Evolutionary conservation across 192 early-diverging fungal genomes (phyloP).

Genomic region (Linderina pennispora): DNA sequence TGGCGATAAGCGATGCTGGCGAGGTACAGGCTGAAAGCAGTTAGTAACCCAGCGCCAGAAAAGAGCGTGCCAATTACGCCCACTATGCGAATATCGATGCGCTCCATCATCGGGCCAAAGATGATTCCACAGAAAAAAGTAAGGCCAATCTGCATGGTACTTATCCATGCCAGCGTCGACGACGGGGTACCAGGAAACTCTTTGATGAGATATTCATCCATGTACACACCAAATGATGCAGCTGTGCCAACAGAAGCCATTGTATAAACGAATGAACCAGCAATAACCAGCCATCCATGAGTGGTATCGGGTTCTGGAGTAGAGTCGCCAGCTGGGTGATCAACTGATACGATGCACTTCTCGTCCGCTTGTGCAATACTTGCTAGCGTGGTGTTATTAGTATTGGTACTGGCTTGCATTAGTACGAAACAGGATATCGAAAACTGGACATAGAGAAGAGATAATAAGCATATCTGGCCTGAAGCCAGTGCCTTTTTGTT

Average conservation of each 20-base stretch:
- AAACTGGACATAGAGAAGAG: too few species aligned
- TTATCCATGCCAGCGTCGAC: conserved; percentile 36
- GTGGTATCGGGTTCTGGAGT: background rate
- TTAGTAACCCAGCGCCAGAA: conserved; percentile 8
- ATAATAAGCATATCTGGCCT: too few species aligned
- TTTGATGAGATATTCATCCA: conserved; percentile 13
- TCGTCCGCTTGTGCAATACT: too few species aligned
- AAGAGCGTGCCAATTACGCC: conserved; percentile 6
- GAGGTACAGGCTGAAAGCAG: conserved; percentile 19
- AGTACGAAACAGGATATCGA: too few species aligned
- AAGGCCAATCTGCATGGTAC: conserved; percentile 20
- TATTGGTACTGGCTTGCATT: too few species aligned
- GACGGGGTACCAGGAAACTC: conserved; percentile 17
- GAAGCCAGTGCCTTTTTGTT: too few species aligned
- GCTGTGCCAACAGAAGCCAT: conserved; percentile 22
- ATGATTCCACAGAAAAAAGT: conserved; percentile 27
- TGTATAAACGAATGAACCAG: conserved; percentile 19
- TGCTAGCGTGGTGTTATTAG: too few species aligned
- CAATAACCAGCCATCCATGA: conserved; percentile 26
- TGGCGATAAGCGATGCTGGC: conserved; percentile 56
- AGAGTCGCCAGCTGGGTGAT: too few species aligned
- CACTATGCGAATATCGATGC: conserved; percentile 8
- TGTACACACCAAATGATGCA: conserved; percentile 29
- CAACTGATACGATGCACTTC: too few species aligned
- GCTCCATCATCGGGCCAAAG: conserved; percentile 22